Evolutionary conservation across 352 stramenopile genomes (phyloP).

Genomic region (Phytophthora multivora): DNA sequence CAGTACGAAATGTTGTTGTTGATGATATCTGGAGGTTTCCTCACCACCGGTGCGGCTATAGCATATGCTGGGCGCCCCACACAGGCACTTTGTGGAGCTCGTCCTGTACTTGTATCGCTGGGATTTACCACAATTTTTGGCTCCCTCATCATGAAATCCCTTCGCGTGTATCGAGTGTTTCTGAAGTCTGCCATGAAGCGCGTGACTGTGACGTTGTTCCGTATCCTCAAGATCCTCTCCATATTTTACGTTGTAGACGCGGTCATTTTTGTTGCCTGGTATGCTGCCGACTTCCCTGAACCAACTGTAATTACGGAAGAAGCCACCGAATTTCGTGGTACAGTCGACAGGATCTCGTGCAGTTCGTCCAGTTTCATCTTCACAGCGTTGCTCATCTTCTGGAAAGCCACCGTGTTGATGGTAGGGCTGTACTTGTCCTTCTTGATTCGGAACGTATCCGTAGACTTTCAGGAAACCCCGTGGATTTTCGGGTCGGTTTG

Average conservation of each 20-base stretch:
- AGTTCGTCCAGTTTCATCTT: conserved; percentile 56
- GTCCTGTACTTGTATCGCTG: conserved; percentile 37
- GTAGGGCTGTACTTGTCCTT: conserved; percentile 54
- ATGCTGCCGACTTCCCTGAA: conserved; percentile 38
- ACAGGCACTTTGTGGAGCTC: conserved; percentile 29
- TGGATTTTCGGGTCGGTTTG: conserved; percentile 59
- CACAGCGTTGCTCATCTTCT: conserved; percentile 52
- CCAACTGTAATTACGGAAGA: conserved; percentile 23
- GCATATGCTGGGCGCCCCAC: conserved; percentile 40
- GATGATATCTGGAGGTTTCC: conserved; percentile 46
- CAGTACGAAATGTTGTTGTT: conserved; percentile 52
- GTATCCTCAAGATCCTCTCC: conserved; percentile 45
- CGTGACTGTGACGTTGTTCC: conserved; percentile 34
- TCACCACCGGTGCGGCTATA: conserved; percentile 34
- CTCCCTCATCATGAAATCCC: conserved; percentile 49
- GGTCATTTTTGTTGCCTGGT: conserved; percentile 46
- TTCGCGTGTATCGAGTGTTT: conserved; percentile 66
- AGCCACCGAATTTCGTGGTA: conserved; percentile 31
- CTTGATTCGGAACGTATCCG: conserved; percentile 60
- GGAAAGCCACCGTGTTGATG: conserved; percentile 57
- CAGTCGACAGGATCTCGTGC: conserved; percentile 35
- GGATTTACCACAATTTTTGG: conserved; percentile 55
- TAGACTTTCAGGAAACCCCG: conserved; percentile 66
- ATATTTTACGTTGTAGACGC: conserved; percentile 42
- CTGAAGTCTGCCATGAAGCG: conserved; percentile 46